Evolutionary conservation across 352 stramenopile genomes (phyloP), one percentile per base, ranked within the genome.

Genomic region (Phytophthora tubulina): DNA sequence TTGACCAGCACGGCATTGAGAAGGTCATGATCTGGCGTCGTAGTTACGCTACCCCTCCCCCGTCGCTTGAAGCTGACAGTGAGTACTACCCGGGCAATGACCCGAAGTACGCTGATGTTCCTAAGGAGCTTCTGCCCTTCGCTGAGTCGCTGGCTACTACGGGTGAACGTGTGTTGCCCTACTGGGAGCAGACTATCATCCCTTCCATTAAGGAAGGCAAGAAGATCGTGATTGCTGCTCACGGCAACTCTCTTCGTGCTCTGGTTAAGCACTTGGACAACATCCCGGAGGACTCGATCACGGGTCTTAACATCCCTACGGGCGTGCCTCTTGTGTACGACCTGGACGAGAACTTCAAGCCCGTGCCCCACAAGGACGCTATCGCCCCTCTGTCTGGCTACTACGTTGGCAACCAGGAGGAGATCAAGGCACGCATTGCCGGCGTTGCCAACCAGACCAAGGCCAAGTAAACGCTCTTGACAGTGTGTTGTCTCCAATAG

Each of bases 221-320:
- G 84, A 98, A 92, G 66, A 89, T 99, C 9, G 74, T 99, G 17
- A 97, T 99, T 75, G 95, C 96, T 6, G 98, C 97, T 7, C 98
- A 99, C 76, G 98, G 97, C 72, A 99, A 99, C 85, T 97, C 92
- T 52, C 90, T 99, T 31, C 95, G 98, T 63, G 98, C 98, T 11
- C 86, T 99, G 39, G 97, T 99, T 6, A 99, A 99, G 86, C 95
- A 99, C 80, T 86, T 99, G 64, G 98, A 99, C 79, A 89, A 94
- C 74, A 99, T 99, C 78, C 86, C 90, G 17, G 94, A 99, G 73
- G 95, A 99, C 74, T 91, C 92, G 14, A 99, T 99, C 88, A 94
- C 90, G 54, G 96, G 97, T 36, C 88, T 99, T 50, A 99, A 99
- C 88, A 99, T 99, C 76, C 96, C 94, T 21, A 99, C 97, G 14